Conservation (phyloP, 2,329 filamentous ascomycete genomes). For the Ophiognomonia clavigignenti-juglandacearum region DNA sequence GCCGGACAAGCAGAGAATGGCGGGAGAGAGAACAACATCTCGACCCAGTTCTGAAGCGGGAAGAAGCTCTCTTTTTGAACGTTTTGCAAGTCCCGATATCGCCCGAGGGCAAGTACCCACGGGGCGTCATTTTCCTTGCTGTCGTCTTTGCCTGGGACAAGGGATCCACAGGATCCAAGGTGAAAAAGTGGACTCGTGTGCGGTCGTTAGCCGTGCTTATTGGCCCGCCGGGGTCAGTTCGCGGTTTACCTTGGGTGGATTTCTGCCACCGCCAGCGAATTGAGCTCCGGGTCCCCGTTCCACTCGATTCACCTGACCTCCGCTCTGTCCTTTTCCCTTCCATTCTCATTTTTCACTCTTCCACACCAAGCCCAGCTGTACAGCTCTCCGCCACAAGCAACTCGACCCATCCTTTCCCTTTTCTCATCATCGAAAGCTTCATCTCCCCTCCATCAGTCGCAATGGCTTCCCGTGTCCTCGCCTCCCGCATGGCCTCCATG, state of each 20-base stretch:
- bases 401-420: slow-evolving; percentile 24
- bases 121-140: slow-evolving; percentile 20
- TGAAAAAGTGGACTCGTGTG: slow-evolving; percentile 21
- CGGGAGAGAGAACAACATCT: neutral
- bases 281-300: slow-evolving; percentile 16
- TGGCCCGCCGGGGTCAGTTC: slow-evolving; percentile 24
- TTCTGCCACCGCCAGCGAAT: slow-evolving; percentile 18
- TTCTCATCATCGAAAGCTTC: slow-evolving; percentile 35
- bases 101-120: slow-evolving; percentile 13
- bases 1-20: neutral
- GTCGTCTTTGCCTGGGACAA: slow-evolving; percentile 18
- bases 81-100: slow-evolving; percentile 14
- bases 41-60: neutral
- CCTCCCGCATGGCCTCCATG: slow-evolving; percentile 74
- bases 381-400: slow-evolving; percentile 16
- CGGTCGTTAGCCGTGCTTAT: slow-evolving; percentile 19
- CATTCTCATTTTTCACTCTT: slow-evolving; percentile 20
- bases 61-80: slow-evolving; percentile 8
- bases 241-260: slow-evolving; percentile 19
- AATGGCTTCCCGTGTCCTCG: slow-evolving; percentile 78
- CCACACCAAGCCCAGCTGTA: slow-evolving; percentile 23
- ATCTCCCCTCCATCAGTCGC: slow-evolving; percentile 51
- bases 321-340: slow-evolving; percentile 24
- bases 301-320: slow-evolving; percentile 18
- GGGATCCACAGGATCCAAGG: slow-evolving; percentile 22